Conservation (phyloP, 768 basidiomycete species). For the Trametes cinnabarina region DNA sequence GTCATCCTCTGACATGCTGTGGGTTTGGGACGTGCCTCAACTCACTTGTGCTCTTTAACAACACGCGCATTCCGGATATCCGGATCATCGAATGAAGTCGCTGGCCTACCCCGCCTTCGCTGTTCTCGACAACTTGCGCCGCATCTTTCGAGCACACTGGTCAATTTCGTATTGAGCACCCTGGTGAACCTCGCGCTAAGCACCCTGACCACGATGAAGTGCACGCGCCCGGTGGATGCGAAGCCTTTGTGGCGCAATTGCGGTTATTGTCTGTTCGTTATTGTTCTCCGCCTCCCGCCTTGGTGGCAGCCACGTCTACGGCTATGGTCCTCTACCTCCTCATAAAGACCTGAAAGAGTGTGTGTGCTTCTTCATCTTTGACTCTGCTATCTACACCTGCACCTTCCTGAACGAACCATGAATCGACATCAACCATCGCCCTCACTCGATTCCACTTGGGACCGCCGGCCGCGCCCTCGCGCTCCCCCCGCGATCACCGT, state of each 20-base stretch:
- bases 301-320: not conserved
- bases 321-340: conserved; percentile 4
- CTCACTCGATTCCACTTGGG: conserved; percentile 7
- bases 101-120: too few relatives aligned
- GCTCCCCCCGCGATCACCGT: conserved; percentile 16
- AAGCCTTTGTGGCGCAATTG: not conserved
- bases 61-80: too few relatives aligned
- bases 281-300: conserved; percentile 14
- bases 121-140: too few relatives aligned
- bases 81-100: too few relatives aligned
- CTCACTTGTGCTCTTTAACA: too few relatives aligned
- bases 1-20: too few relatives aligned
- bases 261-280: conserved; percentile 13
- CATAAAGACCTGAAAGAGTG: conserved; percentile 10
- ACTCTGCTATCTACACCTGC: conserved; percentile 3
- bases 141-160: too few relatives aligned
- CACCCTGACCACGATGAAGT: not conserved
- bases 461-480: conserved; percentile 10
- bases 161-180: not conserved
- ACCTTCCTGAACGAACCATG: conserved; percentile 5
- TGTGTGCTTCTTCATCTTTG: conserved; percentile 5
- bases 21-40: too few relatives aligned
- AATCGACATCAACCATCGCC: conserved; percentile 3
- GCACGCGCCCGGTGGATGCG: not conserved
- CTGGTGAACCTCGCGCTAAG: not conserved